Conservation (phyloP, 1,284 basidiomycete species). For the Golubevia sp. region DNA sequence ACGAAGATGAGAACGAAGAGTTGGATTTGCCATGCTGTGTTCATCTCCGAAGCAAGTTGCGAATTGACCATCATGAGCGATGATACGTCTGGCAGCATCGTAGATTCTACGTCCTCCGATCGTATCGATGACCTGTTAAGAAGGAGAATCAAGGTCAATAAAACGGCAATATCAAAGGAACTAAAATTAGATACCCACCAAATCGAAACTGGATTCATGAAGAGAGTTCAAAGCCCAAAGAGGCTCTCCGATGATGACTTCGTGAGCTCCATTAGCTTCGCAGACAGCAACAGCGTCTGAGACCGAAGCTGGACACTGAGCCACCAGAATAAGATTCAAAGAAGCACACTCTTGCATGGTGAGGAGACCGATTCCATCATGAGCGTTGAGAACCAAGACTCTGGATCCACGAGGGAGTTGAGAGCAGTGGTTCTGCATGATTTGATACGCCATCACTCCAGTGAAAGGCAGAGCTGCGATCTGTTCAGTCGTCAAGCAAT, state of each 20-base stretch:
- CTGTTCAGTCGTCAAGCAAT: slow-evolving; percentile 60
- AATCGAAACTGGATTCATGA: slow-evolving; percentile 62
- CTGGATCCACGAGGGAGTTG: slow-evolving; percentile 57
- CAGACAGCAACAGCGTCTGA: slow-evolving; percentile 58
- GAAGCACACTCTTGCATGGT: slow-evolving; percentile 61
- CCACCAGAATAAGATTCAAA: slow-evolving; percentile 62
- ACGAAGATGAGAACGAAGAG: slow-evolving; percentile 53
- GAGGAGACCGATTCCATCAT: slow-evolving; percentile 62
- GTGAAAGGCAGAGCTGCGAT: slow-evolving; percentile 63
- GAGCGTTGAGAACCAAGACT: slow-evolving; percentile 63
- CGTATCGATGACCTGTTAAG: slow-evolving; percentile 42
- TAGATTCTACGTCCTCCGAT: slow-evolving; percentile 58
- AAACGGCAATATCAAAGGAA: neutral
- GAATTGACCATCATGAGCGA: slow-evolving; percentile 60
- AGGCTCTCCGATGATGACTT: slow-evolving; percentile 62
- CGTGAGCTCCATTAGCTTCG: slow-evolving; percentile 62
- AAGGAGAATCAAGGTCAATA: neutral
- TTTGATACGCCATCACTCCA: slow-evolving; percentile 61
- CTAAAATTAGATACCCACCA: slow-evolving; percentile 29
- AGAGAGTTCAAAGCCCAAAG: slow-evolving; percentile 62
- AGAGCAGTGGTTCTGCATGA: slow-evolving; percentile 60
- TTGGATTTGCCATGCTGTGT: slow-evolving; percentile 46
- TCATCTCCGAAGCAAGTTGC: slow-evolving; percentile 61
- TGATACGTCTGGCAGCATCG: slow-evolving; percentile 62
- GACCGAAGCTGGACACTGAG: slow-evolving; percentile 59